Evolutionary conservation across 2,329 filamentous ascomycete species (phyloP), one percentile per base, ranked within the genome.

Genomic region (Nectriaceae sp.): DNA sequence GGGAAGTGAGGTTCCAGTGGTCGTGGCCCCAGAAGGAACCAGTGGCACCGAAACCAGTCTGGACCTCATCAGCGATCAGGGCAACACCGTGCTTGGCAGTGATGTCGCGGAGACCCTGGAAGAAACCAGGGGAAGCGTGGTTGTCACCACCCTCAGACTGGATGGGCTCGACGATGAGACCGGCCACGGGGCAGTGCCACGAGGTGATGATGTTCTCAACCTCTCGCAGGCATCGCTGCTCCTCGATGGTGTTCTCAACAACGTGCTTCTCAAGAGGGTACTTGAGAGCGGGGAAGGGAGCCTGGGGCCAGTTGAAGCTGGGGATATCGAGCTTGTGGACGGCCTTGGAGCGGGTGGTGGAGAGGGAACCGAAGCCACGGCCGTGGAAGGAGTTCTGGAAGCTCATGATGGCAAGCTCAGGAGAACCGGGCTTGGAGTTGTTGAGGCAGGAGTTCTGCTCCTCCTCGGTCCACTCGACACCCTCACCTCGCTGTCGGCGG

Each of bases 11-110:
- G 64, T 86, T 80, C 89, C 89, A 93, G 79, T 92, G 88, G 59
- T 91, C 88, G 69, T 93, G 89, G 13, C 87, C 89, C 89, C 89
- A 93, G 80, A 92, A 91, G 64, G 88, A 89, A 50, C 89, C 89
- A 0, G 89, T 93, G n/a, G 89, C 88, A 62, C 89, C 89, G 42
- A 92, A 84, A 65, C 62, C 88, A 16, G 89, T 93, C 71, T 93
- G 89, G 26, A 93, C 89, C 71, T 92, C 89, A 64, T 93, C 89
- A 46, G 90, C 88, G 61, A 93, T 93, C 68, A 93, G 74, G 55
- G 89, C 79, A 29, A 89, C 79, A 50, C 84, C 76, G 70, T 87
- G 79, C 64, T 83, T 84, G 63, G 83, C 79, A 26, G 88, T 91
- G 50, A 92, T 75, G 29, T 82, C 82, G 43, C 89, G 84, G 24